Base-by-base conservation (phyloP, 148 eudicot species). In the Gaultheria prostrata region DNA sequence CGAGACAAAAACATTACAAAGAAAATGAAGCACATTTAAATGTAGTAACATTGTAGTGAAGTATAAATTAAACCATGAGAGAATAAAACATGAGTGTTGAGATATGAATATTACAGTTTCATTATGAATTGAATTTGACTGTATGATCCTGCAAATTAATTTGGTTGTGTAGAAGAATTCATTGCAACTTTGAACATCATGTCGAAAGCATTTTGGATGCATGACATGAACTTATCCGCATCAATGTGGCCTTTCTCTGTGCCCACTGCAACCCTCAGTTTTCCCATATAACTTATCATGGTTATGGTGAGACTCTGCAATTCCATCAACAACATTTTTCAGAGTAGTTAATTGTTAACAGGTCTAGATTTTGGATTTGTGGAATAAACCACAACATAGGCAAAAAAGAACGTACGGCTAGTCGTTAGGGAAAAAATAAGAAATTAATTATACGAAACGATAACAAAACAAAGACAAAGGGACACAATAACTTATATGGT, bases 281-380 rank as follows among this genome's bases (percentile, higher is more conserved):
- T 67, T 72, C 85, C 87, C 91, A 87, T 89, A 54, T 90, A 90
- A 85, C 92, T 90, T 18, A 87, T 43, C 89, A 90, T 85, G 71
- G 94, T 91, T 84, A 94, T 86, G 24, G 92, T 86, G n/a, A 94
- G 89, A 83, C 89, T 91, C 98, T 94, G 95, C 94, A 88, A 80
- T 17, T 18, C 50, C n/a, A 54, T 3, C 53, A 32, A 30, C 11
- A 24, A 0, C 59, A 26, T 83, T 26, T 83, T 26, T 61, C 49
- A 43, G 50, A 18, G 21, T 43, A 74, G 50, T 21, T 26, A 43
- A 74, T 6, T 24, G 70, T 63, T 24, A 24, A 39, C 5, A 39
- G 43, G 43, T 39, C 43, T 39, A 39, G 43, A 24, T 61, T 8
- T 61, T 61, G 5, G 67, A 59, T n/a, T 59, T 59, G 3, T 1